Evolutionary conservation across 768 basidiomycete genomes (phyloP), one percentile per base, ranked within the genome.

Genomic region (Leccinum boreale): DNA sequence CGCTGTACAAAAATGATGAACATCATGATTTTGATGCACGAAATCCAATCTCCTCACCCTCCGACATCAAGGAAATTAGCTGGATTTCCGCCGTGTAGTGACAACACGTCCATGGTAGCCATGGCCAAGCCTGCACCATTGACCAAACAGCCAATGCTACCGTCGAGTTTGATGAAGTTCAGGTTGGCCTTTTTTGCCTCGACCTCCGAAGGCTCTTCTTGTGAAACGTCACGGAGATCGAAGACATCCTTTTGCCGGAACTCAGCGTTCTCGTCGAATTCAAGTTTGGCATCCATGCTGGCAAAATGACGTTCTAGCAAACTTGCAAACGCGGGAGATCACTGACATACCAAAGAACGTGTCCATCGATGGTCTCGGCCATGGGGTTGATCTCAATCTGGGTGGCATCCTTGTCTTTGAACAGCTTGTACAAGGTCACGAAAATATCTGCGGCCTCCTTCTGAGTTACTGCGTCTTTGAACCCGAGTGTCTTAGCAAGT

Each of bases 61-160:
- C 97, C 97, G 56, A 98, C 95, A 67, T 99, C 97, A 59, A 98
- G 81, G 84, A 99, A 99, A 75, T 99, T 98, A 55, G 97, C 97
- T 5, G 97, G 97, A 65, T 95, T 88, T 52, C 93, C 97, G 50
- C 97, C 97, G 70, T 98, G 92, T 52, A 97, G 79, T 50, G 94
- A 85, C 56, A 99, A 81, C n/a, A 98, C 96, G 68, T 99, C 97
- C 97, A 99, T 98, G 56, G 97, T 99, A 36, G 97, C 97, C 97
- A 99, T 99, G 52, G 97, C 97, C 60, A 99, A 79, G 68, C 97
- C 97, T 52, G 97, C 97, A 67, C 97, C 97, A 67, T 99, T 99
- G 61, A 99, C 97, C 53, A 99, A 79, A 77, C 97, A 99, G 28
- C 97, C 97, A 59, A 99, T 87, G 74, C 83, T 90, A 29, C 97